Percentiles rank a stretch among this genome's conserved stretches.
Evolutionary conservation across 192 early-diverging fungal species (phyloP).

Genomic region (Funneliformis mosseae): DNA sequence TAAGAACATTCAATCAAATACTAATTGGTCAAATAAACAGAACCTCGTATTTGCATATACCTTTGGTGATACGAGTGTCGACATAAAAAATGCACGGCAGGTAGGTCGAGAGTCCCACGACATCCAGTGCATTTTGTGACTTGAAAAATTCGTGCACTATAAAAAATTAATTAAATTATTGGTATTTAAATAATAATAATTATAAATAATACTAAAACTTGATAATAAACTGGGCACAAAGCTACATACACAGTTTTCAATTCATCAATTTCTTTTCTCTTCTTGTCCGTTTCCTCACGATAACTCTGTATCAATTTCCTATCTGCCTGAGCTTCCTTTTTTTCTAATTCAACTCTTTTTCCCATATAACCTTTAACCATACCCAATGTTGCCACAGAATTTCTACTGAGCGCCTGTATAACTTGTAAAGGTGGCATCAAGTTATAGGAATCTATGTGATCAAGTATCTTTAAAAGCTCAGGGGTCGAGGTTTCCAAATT

Average conservation of each 20-base stretch:
- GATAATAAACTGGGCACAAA: neutral
- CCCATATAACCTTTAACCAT: constrained; percentile 86
- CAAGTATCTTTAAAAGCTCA: constrained; percentile 69
- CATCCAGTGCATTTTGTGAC: constrained; percentile 76
- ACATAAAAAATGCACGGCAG: constrained; percentile 92
- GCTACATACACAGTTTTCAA: constrained; percentile 66
- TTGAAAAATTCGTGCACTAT: constrained; percentile 68
- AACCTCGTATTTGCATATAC: constrained; percentile 46
- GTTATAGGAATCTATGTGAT: constrained; percentile 82
- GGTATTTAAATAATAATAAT: neutral
- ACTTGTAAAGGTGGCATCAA: constrained; percentile 90
- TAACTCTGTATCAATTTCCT: constrained; percentile 73
- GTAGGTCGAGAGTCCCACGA: constrained; percentile 79
- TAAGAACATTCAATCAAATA: constrained; percentile 35
- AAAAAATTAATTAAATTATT: neutral
- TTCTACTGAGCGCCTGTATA: constrained; percentile 79
- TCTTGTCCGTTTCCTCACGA: constrained; percentile 75
- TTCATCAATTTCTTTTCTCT: constrained; percentile 79
- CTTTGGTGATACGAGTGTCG: constrained; percentile 93
- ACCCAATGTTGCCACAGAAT: constrained; percentile 82
- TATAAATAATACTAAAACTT: neutral
- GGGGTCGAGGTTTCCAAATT: constrained; percentile 56
- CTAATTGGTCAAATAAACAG: constrained; percentile 12
- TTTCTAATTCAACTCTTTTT: constrained; percentile 72
- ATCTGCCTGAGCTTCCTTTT: constrained; percentile 66